Evolutionary conservation across 495 filamentous ascomycete genomes (phyloP), one percentile per base, ranked within the genome.

Genomic region (Apiosordaria backusii): DNA sequence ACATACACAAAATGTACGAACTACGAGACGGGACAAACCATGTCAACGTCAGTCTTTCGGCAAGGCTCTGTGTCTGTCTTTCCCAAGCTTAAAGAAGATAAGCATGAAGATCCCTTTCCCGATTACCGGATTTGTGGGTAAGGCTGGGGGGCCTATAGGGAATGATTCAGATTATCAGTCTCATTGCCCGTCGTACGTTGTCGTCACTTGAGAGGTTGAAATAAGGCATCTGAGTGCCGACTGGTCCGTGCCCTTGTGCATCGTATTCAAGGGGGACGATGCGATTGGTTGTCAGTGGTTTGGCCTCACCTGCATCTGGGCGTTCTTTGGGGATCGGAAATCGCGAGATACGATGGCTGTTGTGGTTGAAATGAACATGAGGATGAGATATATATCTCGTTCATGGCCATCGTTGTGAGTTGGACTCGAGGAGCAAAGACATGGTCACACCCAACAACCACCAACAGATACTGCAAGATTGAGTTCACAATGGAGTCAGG

Each of bases 401-500:
- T 25, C 52, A 52, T 18, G 29, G 50, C 62, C 53, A 62, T 58
- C 52, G 54, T 0, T 6, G 9, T 2, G n/a, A 7, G 22, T 10
- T 16, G 19, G 18, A 1, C 1, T 9, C 18, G 10, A 58, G 16
- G 25, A n/a, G 3, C n/a, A 24, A 21, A 50, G 35, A 45, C 16
- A 10, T 45, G 9, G 35, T 16, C 4, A n/a, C 13, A 26, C n/a
- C 50, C 15, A 19, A 22, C 23, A 16, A 61, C 45, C n/a, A 40
- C 16, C 35, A 18, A 40, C 23, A 40, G 29, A 16, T 7, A 40
- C 52, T 4, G 16, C 26, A 29, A 23, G 60, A 22, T 45, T 13
- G 35, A 45, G 10, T 13, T 24, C 58, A 72, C 10, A 9, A 81
- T 79, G 77, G 75, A 77, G 57, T 66, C 74, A 58, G 80, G 79